Conservation (phyloP, 169 alveolate genomes). For the Cryptosporidium felis region DNA sequence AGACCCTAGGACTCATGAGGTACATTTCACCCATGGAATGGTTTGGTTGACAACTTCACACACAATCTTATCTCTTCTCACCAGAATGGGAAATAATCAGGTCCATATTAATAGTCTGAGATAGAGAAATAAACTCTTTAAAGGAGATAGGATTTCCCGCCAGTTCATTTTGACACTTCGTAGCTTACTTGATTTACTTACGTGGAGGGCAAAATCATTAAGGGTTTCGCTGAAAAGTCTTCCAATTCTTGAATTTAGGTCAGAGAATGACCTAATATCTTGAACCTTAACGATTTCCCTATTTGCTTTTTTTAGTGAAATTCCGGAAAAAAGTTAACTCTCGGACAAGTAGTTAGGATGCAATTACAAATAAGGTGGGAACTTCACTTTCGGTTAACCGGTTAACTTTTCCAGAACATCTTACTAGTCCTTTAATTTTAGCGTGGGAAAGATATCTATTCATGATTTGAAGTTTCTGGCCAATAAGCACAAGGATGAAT, state of each 20-base stretch:
- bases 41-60: too few species aligned
- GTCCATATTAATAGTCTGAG: too few species aligned
- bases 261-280: slow-evolving; percentile 19
- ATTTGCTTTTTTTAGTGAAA: slow-evolving; percentile 17
- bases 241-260: neutral
- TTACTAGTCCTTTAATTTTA: slow-evolving; percentile 24
- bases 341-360: slow-evolving; percentile 44
- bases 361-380: slow-evolving; percentile 55
- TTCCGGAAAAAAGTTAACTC: slow-evolving; percentile 43
- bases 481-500: too few species aligned
- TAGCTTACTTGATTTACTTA: too few species aligned
- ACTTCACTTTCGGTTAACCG: slow-evolving; percentile 51
- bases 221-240: neutral
- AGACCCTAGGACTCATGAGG: too few species aligned
- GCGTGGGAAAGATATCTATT: slow-evolving; percentile 50
- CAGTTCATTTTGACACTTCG: too few species aligned
- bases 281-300: slow-evolving; percentile 40
- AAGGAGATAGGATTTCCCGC: too few species aligned
- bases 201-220: too few species aligned
- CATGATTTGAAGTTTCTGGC: slow-evolving; percentile 16
- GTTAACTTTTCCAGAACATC: slow-evolving; percentile 28
- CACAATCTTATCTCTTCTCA: too few species aligned
- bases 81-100: too few species aligned
- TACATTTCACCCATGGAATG: too few species aligned
- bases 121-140: too few species aligned